Percentiles rank a stretch among this genome's conserved stretches.
Conservation (phyloP, 2,329 filamentous ascomycete species). For the Saccharata proteae region DNA sequence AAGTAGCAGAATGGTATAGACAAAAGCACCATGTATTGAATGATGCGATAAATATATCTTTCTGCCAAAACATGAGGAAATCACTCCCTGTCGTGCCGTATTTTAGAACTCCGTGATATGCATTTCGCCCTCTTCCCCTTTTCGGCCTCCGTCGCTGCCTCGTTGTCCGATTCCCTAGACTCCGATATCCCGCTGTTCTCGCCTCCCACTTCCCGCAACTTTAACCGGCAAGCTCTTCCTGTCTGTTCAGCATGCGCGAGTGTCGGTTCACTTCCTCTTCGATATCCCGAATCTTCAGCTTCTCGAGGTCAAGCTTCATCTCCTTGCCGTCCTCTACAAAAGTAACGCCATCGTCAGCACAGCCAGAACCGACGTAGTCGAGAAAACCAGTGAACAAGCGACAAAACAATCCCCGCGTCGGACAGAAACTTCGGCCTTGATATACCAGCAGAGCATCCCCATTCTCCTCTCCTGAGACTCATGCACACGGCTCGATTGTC, state of each 20-base stretch:
- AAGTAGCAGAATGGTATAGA: slow-evolving; percentile 10
- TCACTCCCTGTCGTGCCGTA: background rate
- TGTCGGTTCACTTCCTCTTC: slow-evolving; percentile 84
- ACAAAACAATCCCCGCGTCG: too few species aligned
- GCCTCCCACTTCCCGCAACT: background rate
- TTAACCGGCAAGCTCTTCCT: slow-evolving; percentile 56
- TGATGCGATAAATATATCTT: slow-evolving; percentile 1
- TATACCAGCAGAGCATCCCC: too few species aligned
- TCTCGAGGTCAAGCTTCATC: slow-evolving; percentile 68
- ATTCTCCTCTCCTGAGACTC: too few species aligned
- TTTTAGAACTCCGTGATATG: slow-evolving; percentile 9
- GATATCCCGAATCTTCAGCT: slow-evolving; percentile 73
- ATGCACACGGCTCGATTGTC: too few species aligned
- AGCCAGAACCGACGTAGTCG: background rate
- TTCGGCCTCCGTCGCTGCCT: background rate
- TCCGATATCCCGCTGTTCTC: background rate
- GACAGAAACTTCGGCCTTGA: background rate
- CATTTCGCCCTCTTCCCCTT: background rate
- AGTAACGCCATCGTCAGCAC: slow-evolving; percentile 12
- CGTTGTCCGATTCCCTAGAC: background rate
- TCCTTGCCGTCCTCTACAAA: slow-evolving; percentile 79
- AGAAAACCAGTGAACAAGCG: too few species aligned
- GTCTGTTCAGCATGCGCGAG: slow-evolving; percentile 67
- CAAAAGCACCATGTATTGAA: slow-evolving; percentile 7
- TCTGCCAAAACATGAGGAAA: too few species aligned